Evolutionary conservation across 495 filamentous ascomycete species (phyloP).

Genomic region (Lepidopterella palustris): DNA sequence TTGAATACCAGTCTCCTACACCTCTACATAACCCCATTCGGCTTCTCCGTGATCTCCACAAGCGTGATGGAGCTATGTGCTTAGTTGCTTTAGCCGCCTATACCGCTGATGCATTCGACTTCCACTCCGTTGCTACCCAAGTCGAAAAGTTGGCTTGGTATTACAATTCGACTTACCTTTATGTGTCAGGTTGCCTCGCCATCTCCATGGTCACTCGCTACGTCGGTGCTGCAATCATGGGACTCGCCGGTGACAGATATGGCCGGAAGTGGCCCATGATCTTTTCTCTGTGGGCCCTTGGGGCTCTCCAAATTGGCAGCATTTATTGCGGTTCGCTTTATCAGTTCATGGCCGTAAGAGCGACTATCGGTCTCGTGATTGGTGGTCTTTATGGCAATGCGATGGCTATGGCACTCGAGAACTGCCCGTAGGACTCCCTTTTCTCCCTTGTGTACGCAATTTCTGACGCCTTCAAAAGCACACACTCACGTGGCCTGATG

Average conservation of each 20-base stretch:
- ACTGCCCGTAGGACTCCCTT: constrained; percentile 58
- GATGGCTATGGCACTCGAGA: constrained; percentile 74
- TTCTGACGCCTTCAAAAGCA: constrained; percentile 28
- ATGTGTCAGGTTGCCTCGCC: constrained; percentile 66
- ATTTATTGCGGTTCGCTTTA: constrained; percentile 61
- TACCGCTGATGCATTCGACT: constrained; percentile 70
- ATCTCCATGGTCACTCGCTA: constrained; percentile 65
- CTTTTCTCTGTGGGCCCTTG: constrained; percentile 58
- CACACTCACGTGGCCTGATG: constrained; percentile 66
- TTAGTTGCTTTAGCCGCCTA: constrained; percentile 57
- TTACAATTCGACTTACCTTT: constrained; percentile 57
- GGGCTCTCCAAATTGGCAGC: constrained; percentile 62
- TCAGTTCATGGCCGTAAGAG: constrained; percentile 62
- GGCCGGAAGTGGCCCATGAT: constrained; percentile 82
- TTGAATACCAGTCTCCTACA: constrained; percentile 56
- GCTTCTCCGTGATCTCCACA: constrained; percentile 50
- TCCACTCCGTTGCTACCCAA: constrained; percentile 68
- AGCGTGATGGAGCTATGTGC: constrained; percentile 57
- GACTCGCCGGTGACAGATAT: constrained; percentile 64
- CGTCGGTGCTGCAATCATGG: constrained; percentile 63
- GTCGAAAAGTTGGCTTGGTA: constrained; percentile 61
- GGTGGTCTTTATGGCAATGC: constrained; percentile 76
- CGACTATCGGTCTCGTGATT: constrained; percentile 75
- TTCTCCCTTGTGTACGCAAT: background rate
- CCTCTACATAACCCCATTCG: constrained; percentile 57